Percentiles rank a stretch among this genome's conserved stretches.
These are phyloP conservation scores for Schizonepeta tenuifolia DNA, from an alignment of 257 asterid genomes.

Conservation along the genomic window DNA sequence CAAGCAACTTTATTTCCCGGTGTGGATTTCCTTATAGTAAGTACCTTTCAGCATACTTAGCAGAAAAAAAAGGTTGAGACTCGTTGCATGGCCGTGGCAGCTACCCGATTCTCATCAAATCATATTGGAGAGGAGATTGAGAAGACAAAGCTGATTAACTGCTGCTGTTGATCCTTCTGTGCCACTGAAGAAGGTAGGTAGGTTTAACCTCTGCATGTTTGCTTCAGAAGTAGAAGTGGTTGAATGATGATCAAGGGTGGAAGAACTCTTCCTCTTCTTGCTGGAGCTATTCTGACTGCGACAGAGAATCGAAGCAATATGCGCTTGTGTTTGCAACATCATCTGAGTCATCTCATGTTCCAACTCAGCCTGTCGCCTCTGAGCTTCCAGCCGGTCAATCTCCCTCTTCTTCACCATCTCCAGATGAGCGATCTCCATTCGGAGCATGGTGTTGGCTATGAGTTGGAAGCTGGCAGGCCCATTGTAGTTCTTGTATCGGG, in stretches of 20 bases:
- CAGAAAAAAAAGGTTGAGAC: background rate
- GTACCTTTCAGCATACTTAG: background rate
- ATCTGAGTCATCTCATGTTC: constrained; percentile 46
- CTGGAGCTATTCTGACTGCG: constrained; percentile 23
- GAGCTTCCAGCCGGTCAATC: constrained; percentile 38
- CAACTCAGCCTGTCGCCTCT: constrained; percentile 30
- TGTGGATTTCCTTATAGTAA: background rate
- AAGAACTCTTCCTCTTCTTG: constrained; percentile 39
- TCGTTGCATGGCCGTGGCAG: background rate
- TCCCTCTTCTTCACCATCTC: constrained; percentile 48
- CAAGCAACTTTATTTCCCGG: background rate
- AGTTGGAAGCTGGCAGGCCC: constrained; percentile 23
- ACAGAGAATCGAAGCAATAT: constrained; percentile 40
- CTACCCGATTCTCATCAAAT: background rate
- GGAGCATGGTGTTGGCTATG: constrained; percentile 39
- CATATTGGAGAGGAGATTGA: constrained; percentile 11
- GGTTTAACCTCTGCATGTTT: background rate
- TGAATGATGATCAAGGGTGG: background rate
- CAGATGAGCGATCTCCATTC: constrained; percentile 37
- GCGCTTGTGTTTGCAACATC: constrained; percentile 46
- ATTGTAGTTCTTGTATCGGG: background rate
- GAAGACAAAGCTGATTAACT: background rate
- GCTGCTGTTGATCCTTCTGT: background rate
- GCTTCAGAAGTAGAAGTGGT: constrained; percentile 6
- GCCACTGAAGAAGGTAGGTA: background rate